These are phyloP conservation scores for Colletotrichum lupini DNA, from an alignment of 2,329 filamentous ascomycete genomes.

Conservation along the genomic window DNA sequence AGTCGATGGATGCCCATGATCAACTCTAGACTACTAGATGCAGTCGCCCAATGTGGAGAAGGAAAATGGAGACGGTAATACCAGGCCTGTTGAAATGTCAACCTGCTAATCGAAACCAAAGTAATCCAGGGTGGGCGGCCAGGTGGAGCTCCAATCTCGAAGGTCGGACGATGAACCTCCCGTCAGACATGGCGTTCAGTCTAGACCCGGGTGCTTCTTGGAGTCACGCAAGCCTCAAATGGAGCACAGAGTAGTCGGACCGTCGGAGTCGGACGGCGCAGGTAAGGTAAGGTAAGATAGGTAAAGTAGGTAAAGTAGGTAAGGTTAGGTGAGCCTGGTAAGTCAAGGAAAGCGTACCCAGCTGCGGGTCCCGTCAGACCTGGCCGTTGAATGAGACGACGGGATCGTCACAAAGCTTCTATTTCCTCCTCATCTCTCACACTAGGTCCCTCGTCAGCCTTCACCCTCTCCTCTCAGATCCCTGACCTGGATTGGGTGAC, in stretches of 20 bases:
- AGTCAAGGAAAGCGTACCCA: background rate
- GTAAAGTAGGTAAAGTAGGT: no score
- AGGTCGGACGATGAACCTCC: background rate
- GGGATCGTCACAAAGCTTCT: background rate
- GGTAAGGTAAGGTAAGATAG: background rate
- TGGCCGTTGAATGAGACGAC: background rate
- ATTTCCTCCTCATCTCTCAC: background rate
- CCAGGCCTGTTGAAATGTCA: background rate
- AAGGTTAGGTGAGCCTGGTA: background rate
- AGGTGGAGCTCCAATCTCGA: background rate
- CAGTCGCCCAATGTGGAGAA: background rate
- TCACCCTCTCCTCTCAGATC: background rate
- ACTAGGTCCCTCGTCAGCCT: background rate
- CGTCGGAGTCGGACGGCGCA: background rate
- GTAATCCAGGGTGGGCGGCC: background rate
- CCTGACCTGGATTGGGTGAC: background rate
- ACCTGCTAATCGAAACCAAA: background rate
- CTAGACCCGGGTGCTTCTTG: background rate
- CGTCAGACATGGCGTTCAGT: background rate
- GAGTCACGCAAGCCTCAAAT: background rate
- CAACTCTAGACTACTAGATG: background rate
- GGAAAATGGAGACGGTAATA: background rate
- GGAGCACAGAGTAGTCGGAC: no score
- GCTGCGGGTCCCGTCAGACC: background rate
- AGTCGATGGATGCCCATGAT: background rate